These are phyloP conservation scores for Phanerochaete carnosa DNA, from an alignment of 768 basidiomycete species.

Conservation along the genomic window DNA sequence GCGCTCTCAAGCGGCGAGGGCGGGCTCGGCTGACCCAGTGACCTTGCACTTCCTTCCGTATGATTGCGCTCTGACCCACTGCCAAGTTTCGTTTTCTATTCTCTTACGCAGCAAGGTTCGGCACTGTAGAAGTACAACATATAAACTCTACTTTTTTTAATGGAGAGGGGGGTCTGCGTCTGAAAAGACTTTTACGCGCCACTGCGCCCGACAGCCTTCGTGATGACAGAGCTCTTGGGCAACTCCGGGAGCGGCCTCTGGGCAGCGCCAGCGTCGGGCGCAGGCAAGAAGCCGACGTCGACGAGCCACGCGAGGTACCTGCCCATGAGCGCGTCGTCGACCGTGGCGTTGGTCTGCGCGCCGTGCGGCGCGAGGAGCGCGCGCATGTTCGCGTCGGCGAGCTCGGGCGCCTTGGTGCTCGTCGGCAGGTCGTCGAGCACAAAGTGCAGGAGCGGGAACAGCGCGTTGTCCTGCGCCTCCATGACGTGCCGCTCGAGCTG, in stretches of 20 bases:
- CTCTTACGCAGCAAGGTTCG: too few species aligned
- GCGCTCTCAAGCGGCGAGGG: too few species aligned
- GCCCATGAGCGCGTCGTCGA: slow-evolving; percentile 76
- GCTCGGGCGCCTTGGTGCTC: slow-evolving; percentile 88
- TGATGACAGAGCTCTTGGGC: slow-evolving; percentile 31
- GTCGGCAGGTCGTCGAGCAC: slow-evolving; percentile 97
- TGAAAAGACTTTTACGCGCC: slow-evolving; percentile 29
- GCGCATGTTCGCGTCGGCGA: slow-evolving; percentile 85
- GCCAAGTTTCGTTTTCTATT: too few species aligned
- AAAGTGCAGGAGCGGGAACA: slow-evolving; percentile 96
- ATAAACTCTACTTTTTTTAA: neutral
- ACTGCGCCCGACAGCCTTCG: slow-evolving; percentile 72
- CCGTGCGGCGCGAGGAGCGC: slow-evolving; percentile 49
- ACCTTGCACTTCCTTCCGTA: too few species aligned
- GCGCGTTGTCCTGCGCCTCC: slow-evolving; percentile 91
- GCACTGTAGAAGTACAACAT: neutral
- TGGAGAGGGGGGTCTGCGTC: too few species aligned
- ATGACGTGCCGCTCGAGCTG: slow-evolving; percentile 94
- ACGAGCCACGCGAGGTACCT: slow-evolving; percentile 92
- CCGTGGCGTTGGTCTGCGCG: slow-evolving; percentile 47
- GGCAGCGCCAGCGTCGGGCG: slow-evolving; percentile 37
- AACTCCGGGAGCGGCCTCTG: slow-evolving; percentile 50
- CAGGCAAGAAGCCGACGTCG: slow-evolving; percentile 74
- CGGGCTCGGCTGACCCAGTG: too few species aligned
- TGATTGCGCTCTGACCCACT: too few species aligned